Conservation (phyloP, 192 early-diverging fungal genomes). For the Linnemannia schmuckeri region DNA sequence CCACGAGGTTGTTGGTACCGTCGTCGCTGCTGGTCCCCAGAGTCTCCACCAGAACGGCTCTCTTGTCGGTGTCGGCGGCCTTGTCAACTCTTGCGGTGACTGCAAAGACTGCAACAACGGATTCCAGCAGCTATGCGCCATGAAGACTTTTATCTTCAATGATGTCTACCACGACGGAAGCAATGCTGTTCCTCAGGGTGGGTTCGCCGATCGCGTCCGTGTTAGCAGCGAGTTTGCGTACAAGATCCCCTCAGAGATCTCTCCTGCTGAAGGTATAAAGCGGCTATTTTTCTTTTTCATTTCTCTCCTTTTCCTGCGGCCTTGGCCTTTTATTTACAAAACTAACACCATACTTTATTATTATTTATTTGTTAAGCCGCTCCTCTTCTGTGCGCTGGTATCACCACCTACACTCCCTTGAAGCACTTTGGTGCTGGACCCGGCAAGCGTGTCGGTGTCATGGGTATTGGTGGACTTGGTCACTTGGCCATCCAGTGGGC, state of each 20-base stretch:
- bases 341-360: neutral
- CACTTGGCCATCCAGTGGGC: conserved; percentile 80
- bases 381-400: conserved; percentile 88
- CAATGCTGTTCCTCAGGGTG: conserved; percentile 66
- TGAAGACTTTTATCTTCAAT: conserved; percentile 56
- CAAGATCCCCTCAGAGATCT: conserved; percentile 71
- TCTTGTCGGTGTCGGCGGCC: conserved; percentile 74
- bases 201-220: conserved; percentile 67
- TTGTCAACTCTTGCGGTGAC: conserved; percentile 68
- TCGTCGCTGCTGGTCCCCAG: conserved; percentile 52
- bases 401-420: conserved; percentile 80
- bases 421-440: conserved; percentile 60
- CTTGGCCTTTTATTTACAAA: neutral
- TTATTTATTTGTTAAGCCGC: conserved; percentile 60
- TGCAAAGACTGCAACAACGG: conserved; percentile 52
- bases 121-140: conserved; percentile 45
- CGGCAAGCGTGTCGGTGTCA: conserved; percentile 68
- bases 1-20: conserved; percentile 65
- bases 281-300: neutral
- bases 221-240: conserved; percentile 72
- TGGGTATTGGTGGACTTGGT: conserved; percentile 80
- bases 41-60: conserved; percentile 66
- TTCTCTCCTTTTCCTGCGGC: neutral
- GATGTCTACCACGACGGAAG: conserved; percentile 70
- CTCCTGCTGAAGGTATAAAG: conserved; percentile 60